Evolutionary conservation across 257 asterid genomes (phyloP).

Genomic region (Verbascum thapsus): DNA sequence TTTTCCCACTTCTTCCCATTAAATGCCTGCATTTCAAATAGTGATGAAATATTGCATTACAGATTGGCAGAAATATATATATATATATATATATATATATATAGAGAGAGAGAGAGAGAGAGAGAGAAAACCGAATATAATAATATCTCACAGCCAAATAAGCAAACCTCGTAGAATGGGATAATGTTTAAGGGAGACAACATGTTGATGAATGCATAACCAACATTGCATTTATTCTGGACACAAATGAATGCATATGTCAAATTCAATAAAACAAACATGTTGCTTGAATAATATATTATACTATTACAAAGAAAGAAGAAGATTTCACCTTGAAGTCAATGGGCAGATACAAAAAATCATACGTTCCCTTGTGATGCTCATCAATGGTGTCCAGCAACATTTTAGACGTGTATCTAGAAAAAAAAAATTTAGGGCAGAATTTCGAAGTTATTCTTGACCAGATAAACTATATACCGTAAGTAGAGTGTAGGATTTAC

Average conservation of each 20-base stretch:
- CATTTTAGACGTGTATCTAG: slow-evolving; percentile 87
- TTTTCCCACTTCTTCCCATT: slow-evolving; percentile 83
- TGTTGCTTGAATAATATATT: not conserved
- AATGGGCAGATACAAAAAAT: slow-evolving; percentile 82
- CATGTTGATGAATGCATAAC: slow-evolving; percentile 88
- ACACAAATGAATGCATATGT: slow-evolving; percentile 11
- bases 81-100: too few species aligned
- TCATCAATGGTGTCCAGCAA: slow-evolving; percentile 69
- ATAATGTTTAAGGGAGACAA: slow-evolving; percentile 63
- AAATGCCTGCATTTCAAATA: slow-evolving; percentile 50
- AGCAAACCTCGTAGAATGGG: slow-evolving; percentile 67
- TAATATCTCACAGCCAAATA: not conserved
- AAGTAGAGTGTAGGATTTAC: slow-evolving; percentile 36
- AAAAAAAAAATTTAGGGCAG: not conserved
- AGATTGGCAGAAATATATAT: too few species aligned
- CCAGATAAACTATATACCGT: not conserved
- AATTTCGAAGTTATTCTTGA: not conserved
- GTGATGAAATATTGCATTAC: not conserved
- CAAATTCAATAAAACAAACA: slow-evolving; percentile 3
- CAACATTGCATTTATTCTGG: slow-evolving; percentile 93
- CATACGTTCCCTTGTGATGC: slow-evolving; percentile 66
- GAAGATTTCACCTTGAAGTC: slow-evolving; percentile 65
- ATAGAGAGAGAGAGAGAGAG: not conserved
- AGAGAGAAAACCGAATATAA: not conserved
- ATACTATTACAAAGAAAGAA: not conserved